Base-by-base conservation (phyloP, 805 yeast genomes). In the Teunomyces cretensis region DNA sequence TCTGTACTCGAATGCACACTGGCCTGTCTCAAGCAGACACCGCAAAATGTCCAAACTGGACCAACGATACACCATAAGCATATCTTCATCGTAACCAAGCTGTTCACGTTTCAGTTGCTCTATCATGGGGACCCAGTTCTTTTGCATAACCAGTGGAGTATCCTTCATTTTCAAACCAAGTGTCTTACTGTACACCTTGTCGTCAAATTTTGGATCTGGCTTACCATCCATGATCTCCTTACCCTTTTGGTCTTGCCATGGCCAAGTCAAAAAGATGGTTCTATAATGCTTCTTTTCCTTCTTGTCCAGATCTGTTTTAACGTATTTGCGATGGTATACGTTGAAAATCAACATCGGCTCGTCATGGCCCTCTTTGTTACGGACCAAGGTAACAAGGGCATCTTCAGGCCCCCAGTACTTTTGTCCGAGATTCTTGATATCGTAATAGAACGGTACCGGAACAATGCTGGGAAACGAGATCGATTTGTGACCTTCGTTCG, bases 271-370 rank as follows among this genome's bases (percentile, higher is more conserved):
- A 43, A 58, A 67, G 64, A 67, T 65, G 4, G 67, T 55, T 36
- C 72, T 45, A 43, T 53, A 54, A 28, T 16, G 37, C 28, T 42
- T 38, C 1, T 42, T 24, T n/a, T 48, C 22, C 1, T 24, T 33
- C 6, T 31, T n/a, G n/a, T n/a, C n/a, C n/a, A n/a, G n/a, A n/a
- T n/a, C 30, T 9, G 37, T 48, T 17, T 44, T 39, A 12, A 31
- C 15, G 2, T 40, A 36, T 22, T 50, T 43, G 11, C 60, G 49
- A 27, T 55, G 58, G 12, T 55, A 48, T 60, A 67, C 60, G 46
- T 75, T 77, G 58, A 67, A 77, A 2, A 75, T 54, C n/a, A 78
- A 60, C 12, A 77, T 55, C 1, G 83, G 83, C 46, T 78, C 81
- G 24, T 68, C 68, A 31, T 54, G 55, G 6, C 73, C 74, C 19